phyloP scores from a whole-genome alignment of 257 asterid species.

The Rubia yunnanensis region DNA sequence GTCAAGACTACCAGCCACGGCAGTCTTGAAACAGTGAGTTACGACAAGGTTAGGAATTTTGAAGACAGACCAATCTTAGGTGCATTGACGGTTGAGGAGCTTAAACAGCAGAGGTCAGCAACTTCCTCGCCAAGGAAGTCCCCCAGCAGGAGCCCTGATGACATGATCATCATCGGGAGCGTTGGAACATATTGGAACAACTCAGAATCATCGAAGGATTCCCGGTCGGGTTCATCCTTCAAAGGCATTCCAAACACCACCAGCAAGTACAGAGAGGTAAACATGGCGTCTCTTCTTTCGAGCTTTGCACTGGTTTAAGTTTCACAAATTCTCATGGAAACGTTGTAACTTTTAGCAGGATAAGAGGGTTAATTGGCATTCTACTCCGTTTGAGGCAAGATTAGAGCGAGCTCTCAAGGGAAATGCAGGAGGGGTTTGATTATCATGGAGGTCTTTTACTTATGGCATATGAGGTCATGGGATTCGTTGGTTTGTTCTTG shows the following conservation, averaged over 20 bases:
- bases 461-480: constrained; percentile 13
- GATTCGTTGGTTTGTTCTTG: not conserved
- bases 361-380: constrained; percentile 74
- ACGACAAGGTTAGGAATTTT: constrained; percentile 37
- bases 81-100: constrained; percentile 84
- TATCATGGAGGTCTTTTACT: not conserved
- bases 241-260: constrained; percentile 88
- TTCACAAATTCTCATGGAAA: constrained; percentile 5
- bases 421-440: constrained; percentile 37
- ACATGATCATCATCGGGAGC: constrained; percentile 78
- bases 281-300: not conserved
- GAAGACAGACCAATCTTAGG: constrained; percentile 96
- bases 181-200: constrained; percentile 89
- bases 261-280: constrained; percentile 90
- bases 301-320: constrained; percentile 4
- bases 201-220: constrained; percentile 28
- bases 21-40: constrained; percentile 32
- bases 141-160: constrained; percentile 85
- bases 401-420: constrained; percentile 62
- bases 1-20: constrained; percentile 28
- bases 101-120: constrained; percentile 61
- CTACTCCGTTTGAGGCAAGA: constrained; percentile 88
- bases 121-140: constrained; percentile 67
- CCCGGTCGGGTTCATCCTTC: constrained; percentile 40
- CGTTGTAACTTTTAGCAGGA: constrained; percentile 44